Conservation (phyloP, 495 filamentous ascomycete genomes). For the Penicillium cinerascens region DNA sequence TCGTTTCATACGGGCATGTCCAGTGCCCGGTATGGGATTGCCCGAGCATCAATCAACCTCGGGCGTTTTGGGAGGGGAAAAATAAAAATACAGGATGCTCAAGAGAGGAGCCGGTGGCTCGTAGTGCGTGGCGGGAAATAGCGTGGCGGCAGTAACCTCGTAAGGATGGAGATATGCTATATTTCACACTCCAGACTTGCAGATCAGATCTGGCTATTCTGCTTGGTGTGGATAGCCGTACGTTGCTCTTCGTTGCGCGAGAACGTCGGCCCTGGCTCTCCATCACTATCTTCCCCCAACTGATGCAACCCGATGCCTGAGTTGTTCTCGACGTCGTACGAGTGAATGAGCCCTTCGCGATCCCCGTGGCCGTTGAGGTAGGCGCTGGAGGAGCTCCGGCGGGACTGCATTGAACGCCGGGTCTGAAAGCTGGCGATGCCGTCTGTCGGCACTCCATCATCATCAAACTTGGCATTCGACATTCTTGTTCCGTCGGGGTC, state of each 20-base stretch:
- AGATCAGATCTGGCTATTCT: slow-evolving; percentile 34
- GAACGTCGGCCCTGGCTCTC: slow-evolving; percentile 43
- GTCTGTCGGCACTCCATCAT: slow-evolving; percentile 84
- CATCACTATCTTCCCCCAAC: slow-evolving; percentile 68
- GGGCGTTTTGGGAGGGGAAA: slow-evolving; percentile 29
- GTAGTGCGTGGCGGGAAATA: slow-evolving; percentile 14
- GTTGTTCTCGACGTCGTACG: slow-evolving; percentile 70
- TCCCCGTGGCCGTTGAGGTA: slow-evolving; percentile 52
- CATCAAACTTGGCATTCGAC: slow-evolving; percentile 58
- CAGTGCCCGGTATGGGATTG: slow-evolving; percentile 28
- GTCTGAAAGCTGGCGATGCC: slow-evolving; percentile 85
- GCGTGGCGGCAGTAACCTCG: slow-evolving; percentile 23
- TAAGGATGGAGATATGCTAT: slow-evolving; percentile 13
- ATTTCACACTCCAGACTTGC: neutral
- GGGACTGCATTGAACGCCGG: slow-evolving; percentile 84
- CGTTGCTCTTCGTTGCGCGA: slow-evolving; percentile 27
- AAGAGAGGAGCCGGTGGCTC: slow-evolving; percentile 10
- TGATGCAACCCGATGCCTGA: slow-evolving; percentile 64
- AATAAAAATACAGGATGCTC: slow-evolving; percentile 35
- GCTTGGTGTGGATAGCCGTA: slow-evolving; percentile 35
- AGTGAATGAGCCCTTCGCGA: slow-evolving; percentile 75
- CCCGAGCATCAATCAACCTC: slow-evolving; percentile 18
- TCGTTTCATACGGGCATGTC: slow-evolving; percentile 37
- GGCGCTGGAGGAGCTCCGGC: slow-evolving; percentile 65
- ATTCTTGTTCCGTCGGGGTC: slow-evolving; percentile 77